A percentile compares a stretch with the other conserved stretches of the same genome.
Evolutionary conservation across 1,284 basidiomycete species (phyloP).

Genomic region (Trichosporon inkin): DNA sequence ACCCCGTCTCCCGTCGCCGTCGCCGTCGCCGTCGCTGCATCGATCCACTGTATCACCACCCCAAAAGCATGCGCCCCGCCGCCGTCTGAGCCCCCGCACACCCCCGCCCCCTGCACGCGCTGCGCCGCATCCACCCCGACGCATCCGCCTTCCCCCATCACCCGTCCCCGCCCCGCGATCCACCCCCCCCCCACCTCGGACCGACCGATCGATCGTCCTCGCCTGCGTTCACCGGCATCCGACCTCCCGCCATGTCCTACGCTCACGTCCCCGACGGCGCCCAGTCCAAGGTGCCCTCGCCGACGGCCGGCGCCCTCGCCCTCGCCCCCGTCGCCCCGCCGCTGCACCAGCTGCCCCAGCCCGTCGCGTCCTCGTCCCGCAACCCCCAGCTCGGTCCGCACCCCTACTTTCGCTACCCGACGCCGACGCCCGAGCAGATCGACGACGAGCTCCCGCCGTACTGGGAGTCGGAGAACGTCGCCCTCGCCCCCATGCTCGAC

Average conservation of each 20-base stretch:
- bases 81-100: background rate
- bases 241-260: background rate
- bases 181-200: background rate
- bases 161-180: background rate
- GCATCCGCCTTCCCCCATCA: background rate
- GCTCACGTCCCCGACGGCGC: slow-evolving; percentile 2
- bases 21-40: too few relatives aligned
- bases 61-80: background rate
- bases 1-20: too few relatives aligned
- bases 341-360: slow-evolving; percentile 19
- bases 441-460: slow-evolving; percentile 45
- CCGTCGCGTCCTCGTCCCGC: slow-evolving; percentile 19
- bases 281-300: background rate
- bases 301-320: background rate
- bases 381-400: slow-evolving; percentile 43
- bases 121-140: background rate
- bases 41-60: background rate
- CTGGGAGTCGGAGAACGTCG: slow-evolving; percentile 39
- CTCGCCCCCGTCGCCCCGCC: slow-evolving; percentile 1
- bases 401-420: slow-evolving; percentile 43
- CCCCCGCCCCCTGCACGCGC: background rate
- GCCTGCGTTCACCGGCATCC: background rate
- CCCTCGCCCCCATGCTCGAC: slow-evolving; percentile 37
- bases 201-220: background rate
- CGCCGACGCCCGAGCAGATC: slow-evolving; percentile 36